Conservation (phyloP, 2,329 filamentous ascomycete genomes). For the Colletotrichum karsti region DNA sequence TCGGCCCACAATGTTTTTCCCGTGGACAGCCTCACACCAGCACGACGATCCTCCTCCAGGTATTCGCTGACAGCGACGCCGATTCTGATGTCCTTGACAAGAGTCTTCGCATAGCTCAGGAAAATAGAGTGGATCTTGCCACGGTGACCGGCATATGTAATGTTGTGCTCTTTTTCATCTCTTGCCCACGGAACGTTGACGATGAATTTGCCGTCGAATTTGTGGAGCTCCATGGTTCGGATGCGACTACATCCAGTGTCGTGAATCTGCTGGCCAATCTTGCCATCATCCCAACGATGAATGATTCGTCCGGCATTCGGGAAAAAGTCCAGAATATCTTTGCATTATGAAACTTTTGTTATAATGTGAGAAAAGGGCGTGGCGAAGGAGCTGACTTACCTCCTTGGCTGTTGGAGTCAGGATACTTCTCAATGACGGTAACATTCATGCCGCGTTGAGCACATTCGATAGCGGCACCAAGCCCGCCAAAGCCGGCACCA, state of each 20-base stretch:
- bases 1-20: not conserved
- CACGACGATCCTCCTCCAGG: not conserved
- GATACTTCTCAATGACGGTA: slow-evolving; percentile 54
- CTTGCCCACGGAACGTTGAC: not conserved
- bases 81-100: not conserved
- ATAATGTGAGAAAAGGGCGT: not conserved
- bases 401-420: slow-evolving; percentile 35
- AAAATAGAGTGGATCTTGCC: not conserved
- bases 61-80: not conserved
- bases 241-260: not conserved
- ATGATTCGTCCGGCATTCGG: slow-evolving; percentile 67
- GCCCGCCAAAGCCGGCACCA: slow-evolving; percentile 61
- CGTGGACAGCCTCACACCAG: not conserved
- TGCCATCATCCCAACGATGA: slow-evolving; percentile 61
- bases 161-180: not conserved
- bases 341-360: not conserved
- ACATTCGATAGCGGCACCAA: slow-evolving; percentile 68
- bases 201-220: not conserved
- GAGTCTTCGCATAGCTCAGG: not conserved
- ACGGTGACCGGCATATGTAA: not conserved
- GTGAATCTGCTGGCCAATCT: slow-evolving; percentile 1
- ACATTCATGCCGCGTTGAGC: slow-evolving; percentile 61
- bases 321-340: slow-evolving; percentile 59
- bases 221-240: not conserved
- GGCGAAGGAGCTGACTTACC: not conserved